Evolutionary conservation across 257 asterid species (phyloP).

Genomic region (Solanum verrucosum): DNA sequence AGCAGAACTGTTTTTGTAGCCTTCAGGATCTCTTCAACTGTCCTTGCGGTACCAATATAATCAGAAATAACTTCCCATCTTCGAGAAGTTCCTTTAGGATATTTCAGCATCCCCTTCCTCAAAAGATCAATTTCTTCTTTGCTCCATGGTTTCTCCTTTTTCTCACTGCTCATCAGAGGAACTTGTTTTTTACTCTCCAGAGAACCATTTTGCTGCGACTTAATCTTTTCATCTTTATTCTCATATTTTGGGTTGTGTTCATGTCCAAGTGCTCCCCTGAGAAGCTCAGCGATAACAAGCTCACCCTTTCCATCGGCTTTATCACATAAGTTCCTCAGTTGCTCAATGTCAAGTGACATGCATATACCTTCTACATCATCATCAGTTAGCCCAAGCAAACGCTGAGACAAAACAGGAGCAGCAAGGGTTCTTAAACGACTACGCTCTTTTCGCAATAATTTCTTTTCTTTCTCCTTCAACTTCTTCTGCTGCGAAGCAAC

Average conservation of each 20-base stretch:
- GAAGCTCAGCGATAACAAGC: constrained; percentile 37
- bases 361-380: constrained; percentile 71
- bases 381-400: constrained; percentile 40
- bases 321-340: constrained; percentile 56
- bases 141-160: constrained; percentile 64
- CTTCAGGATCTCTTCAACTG: constrained; percentile 93
- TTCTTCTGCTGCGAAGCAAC: constrained; percentile 76
- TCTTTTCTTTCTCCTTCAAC: constrained; percentile 72
- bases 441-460: constrained; percentile 76
- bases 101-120: constrained; percentile 81
- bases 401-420: constrained; percentile 36
- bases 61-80: constrained; percentile 99
- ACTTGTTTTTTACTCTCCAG: constrained; percentile 21
- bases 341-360: constrained; percentile 59
- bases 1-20: constrained; percentile 94
- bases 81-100: constrained; percentile 90
- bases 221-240: constrained; percentile 30
- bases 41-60: constrained; percentile 68
- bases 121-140: constrained; percentile 88
- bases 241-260: constrained; percentile 31
- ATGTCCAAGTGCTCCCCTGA: constrained; percentile 35
- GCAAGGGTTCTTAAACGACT: constrained; percentile 75
- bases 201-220: constrained; percentile 48
- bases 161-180: constrained; percentile 31
- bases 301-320: constrained; percentile 55